Evolutionary conservation across 2,329 filamentous ascomycete species (phyloP).

Genomic region (Fusarium sambucinum): DNA sequence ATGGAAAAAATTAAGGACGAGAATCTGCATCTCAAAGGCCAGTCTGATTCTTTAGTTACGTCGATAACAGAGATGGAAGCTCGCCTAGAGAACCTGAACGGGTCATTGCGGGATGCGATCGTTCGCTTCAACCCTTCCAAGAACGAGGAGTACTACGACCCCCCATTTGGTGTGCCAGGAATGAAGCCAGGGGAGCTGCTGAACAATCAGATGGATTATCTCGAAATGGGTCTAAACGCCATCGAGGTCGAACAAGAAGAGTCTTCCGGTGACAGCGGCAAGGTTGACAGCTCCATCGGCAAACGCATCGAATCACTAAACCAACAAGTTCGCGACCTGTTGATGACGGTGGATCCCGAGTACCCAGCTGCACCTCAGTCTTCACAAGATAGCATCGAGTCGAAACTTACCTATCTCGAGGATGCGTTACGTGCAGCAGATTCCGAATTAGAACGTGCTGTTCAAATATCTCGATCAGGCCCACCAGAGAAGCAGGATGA

Average conservation of each 20-base stretch:
- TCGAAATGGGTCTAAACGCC: conserved; percentile 73
- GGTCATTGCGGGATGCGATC: conserved; percentile 74
- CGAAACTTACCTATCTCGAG: conserved; percentile 77
- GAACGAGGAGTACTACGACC: conserved; percentile 60
- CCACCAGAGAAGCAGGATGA: conserved; percentile 46
- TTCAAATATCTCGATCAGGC: conserved; percentile 47
- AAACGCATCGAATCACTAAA: conserved; percentile 73
- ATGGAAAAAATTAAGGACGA: conserved; percentile 61
- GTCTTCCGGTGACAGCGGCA: conserved; percentile 48
- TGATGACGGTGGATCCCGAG: conserved; percentile 61
- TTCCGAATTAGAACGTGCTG: conserved; percentile 55
- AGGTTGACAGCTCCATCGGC: conserved; percentile 62
- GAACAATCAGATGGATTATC: conserved; percentile 73
- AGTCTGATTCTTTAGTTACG: conserved; percentile 54
- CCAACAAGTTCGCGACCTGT: conserved; percentile 70
- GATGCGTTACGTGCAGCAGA: conserved; percentile 67
- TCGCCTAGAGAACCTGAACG: conserved; percentile 76
- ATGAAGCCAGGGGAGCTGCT: conserved; percentile 62
- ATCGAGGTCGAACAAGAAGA: conserved; percentile 70
- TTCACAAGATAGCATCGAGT: conserved; percentile 68
- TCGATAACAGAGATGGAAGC: conserved; percentile 72
- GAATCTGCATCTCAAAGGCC: conserved; percentile 54
- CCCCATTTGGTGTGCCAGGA: conserved; percentile 53
- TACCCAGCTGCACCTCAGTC: conserved; percentile 70
- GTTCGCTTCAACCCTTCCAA: conserved; percentile 70